Conservation (phyloP, 2,329 filamentous ascomycete genomes). For the Colletotrichum tropicicola region DNA sequence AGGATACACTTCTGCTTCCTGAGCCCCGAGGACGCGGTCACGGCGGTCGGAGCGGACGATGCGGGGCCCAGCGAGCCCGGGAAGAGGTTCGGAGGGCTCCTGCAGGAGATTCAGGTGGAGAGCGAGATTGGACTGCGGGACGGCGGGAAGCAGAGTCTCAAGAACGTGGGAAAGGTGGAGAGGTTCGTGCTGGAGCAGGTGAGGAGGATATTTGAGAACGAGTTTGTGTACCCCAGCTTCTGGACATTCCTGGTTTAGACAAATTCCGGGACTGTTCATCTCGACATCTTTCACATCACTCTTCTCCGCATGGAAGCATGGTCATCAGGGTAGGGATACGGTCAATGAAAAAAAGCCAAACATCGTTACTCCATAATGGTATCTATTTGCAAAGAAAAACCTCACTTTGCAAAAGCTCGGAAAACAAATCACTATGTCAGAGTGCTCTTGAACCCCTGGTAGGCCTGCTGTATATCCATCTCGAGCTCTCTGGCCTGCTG, state of each 20-base stretch:
- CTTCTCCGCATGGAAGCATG: not conserved
- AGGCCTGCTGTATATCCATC: constrained; percentile 93
- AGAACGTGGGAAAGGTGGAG: constrained; percentile 99
- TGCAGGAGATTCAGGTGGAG: constrained; percentile 95
- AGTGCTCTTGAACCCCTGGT: constrained; percentile 90
- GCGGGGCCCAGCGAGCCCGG: constrained; percentile 34
- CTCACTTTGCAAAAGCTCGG: not conserved
- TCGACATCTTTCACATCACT: not conserved
- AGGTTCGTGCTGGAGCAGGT: constrained; percentile 97
- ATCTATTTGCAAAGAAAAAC: constrained; percentile 5
- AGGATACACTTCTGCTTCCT: constrained; percentile 94
- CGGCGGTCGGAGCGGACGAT: constrained; percentile 67
- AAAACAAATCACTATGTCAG: constrained; percentile 58
- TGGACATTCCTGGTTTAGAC: constrained; percentile 87
- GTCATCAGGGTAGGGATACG: not conserved
- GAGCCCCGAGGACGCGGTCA: constrained; percentile 87
- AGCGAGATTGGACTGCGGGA: constrained; percentile 96
- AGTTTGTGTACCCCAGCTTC: constrained; percentile 98
- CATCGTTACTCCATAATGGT: not conserved
- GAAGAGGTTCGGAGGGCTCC: constrained; percentile 71
- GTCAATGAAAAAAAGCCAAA: not conserved
- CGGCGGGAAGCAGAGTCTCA: constrained; percentile 91
- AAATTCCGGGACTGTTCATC: not conserved
- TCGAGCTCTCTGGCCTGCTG: constrained; percentile 89
- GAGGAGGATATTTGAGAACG: constrained; percentile 95